Percentiles rank a stretch among this genome's conserved stretches.
Conservation (phyloP, 1,139 yeast species). For the Kodamaea alishanica region DNA sequence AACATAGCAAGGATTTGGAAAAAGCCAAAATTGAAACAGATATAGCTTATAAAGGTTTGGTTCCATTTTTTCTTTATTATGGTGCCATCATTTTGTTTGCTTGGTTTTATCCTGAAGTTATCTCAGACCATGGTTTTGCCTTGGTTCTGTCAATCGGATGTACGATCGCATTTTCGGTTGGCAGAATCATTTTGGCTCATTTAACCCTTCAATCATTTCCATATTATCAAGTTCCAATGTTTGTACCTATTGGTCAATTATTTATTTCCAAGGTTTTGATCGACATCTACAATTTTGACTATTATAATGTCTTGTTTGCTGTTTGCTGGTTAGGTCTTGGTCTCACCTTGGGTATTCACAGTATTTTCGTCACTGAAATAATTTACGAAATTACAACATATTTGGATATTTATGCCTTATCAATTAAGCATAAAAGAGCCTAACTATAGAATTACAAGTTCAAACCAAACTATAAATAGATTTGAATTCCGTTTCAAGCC, state of each 20-base stretch:
- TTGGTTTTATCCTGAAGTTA: constrained; percentile 47
- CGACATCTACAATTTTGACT: constrained; percentile 36
- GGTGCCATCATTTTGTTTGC: constrained; percentile 47
- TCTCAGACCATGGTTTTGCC: constrained; percentile 51
- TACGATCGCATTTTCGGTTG: constrained; percentile 78
- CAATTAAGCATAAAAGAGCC: constrained; percentile 75
- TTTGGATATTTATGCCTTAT: constrained; percentile 80
- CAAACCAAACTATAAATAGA: not conserved
- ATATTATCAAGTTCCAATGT: constrained; percentile 61
- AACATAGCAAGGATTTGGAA: constrained; percentile 13
- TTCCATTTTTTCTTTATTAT: constrained; percentile 72
- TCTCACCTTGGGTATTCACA: constrained; percentile 69
- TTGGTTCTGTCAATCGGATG: constrained; percentile 68
- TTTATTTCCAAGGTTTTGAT: constrained; percentile 38
- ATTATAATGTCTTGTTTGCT: constrained; percentile 39
- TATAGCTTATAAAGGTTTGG: constrained; percentile 57
- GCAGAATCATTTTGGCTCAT: constrained; percentile 85
- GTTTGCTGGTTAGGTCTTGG: constrained; percentile 76
- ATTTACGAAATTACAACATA: constrained; percentile 78
- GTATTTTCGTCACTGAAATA: constrained; percentile 75
- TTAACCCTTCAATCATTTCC: constrained; percentile 81
- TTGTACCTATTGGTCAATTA: constrained; percentile 60
- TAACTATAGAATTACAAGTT: constrained; percentile 11
- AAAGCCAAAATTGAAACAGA: constrained; percentile 25
- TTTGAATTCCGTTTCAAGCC: not conserved